Evolutionary conservation across 108 stramenopile species (phyloP).

Genomic region (Skeletonema potamos): DNA sequence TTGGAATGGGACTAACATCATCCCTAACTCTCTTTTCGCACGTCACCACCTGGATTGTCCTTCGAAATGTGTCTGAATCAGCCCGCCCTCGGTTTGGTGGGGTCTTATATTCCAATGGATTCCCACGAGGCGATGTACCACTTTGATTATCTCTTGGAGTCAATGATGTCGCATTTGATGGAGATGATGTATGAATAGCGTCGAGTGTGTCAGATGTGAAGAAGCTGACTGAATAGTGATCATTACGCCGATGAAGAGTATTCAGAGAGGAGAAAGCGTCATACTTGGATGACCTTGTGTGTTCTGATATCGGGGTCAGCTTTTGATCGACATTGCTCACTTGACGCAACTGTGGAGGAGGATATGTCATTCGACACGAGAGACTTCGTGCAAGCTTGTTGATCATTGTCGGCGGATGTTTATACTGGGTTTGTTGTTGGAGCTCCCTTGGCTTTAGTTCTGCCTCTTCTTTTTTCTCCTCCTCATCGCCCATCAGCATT

Average conservation of each 20-base stretch:
- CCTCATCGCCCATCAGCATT: neutral
- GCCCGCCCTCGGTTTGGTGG: slow-evolving; percentile 8
- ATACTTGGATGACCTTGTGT: slow-evolving; percentile 4
- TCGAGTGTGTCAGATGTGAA: slow-evolving; percentile 28
- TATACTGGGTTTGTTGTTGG: neutral
- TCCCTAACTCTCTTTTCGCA: slow-evolving; percentile 19
- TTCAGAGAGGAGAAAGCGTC: slow-evolving; percentile 13
- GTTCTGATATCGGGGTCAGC: slow-evolving; percentile 12
- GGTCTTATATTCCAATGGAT: slow-evolving; percentile 10
- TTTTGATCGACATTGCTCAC: neutral
- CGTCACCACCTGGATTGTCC: slow-evolving; percentile 26
- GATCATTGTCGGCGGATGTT: neutral
- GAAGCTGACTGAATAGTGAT: slow-evolving; percentile 26
- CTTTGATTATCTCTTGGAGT: neutral
- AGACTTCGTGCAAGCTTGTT: neutral
- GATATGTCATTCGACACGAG: neutral
- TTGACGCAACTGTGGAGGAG: neutral
- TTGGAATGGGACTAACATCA: slow-evolving; percentile 33
- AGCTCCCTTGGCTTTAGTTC: neutral
- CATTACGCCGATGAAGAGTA: slow-evolving; percentile 20
- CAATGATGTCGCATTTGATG: neutral
- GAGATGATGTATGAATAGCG: slow-evolving; percentile 17
- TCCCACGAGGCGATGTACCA: neutral
- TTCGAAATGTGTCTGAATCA: slow-evolving; percentile 21
- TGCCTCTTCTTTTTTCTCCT: neutral